Conservation (phyloP, 495 filamentous ascomycete species). For the Hypoxylon perforatum region DNA sequence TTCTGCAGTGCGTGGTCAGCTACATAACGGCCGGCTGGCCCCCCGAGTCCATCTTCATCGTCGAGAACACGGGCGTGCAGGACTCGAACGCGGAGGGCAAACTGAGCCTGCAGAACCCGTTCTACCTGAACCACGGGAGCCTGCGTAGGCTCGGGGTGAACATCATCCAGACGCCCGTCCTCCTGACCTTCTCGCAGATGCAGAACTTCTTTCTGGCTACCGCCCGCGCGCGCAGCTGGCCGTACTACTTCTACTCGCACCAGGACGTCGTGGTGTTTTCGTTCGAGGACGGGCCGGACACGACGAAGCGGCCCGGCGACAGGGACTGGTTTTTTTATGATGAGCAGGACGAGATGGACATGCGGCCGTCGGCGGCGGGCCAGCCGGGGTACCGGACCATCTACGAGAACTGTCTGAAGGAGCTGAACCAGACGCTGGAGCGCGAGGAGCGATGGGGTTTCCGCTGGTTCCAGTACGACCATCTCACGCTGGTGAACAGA, state of each 20-base stretch:
- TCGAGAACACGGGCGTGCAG: constrained; percentile 68
- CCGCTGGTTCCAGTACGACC: constrained; percentile 53
- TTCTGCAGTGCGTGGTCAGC: constrained; percentile 61
- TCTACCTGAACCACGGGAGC: constrained; percentile 62
- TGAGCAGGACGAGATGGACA: constrained; percentile 47
- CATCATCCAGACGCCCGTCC: constrained; percentile 61
- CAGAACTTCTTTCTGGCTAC: constrained; percentile 66
- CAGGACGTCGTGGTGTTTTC: constrained; percentile 67
- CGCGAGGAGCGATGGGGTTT: constrained; percentile 43
- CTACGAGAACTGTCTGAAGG: constrained; percentile 51
- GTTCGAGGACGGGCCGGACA: constrained; percentile 58
- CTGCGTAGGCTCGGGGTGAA: constrained; percentile 60
- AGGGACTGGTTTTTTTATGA: constrained; percentile 48
- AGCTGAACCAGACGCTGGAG: constrained; percentile 45
- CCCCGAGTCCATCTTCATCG: constrained; percentile 61
- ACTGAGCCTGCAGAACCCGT: constrained; percentile 64
- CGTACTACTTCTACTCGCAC: constrained; percentile 70
- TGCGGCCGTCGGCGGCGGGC: constrained; percentile 44
- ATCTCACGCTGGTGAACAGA: constrained; percentile 61
- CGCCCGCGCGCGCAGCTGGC: constrained; percentile 56
- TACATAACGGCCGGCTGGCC: constrained; percentile 67
- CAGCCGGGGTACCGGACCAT: constrained; percentile 56
- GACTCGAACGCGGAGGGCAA: constrained; percentile 56
- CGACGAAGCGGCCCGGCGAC: constrained; percentile 42
- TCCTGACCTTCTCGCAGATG: constrained; percentile 66